Evolutionary conservation across 2,329 filamentous ascomycete genomes (phyloP).

Genomic region (Fusarium luffae): DNA sequence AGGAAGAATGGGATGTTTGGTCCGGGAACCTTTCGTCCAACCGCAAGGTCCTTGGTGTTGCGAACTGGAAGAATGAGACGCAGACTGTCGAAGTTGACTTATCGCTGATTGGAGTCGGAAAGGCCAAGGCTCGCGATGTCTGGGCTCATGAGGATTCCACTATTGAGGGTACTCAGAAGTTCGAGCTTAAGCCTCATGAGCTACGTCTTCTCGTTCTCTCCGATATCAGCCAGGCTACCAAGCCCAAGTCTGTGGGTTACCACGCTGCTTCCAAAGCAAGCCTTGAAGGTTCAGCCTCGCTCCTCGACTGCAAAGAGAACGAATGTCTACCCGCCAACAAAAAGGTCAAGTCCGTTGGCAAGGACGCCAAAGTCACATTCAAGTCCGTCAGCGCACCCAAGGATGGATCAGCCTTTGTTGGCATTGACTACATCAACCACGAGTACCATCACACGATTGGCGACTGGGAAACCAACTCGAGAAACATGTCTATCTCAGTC

Average conservation of each 20-base stretch:
- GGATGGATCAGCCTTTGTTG: constrained; percentile 54
- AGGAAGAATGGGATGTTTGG: constrained; percentile 64
- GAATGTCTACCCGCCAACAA: constrained; percentile 57
- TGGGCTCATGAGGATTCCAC: constrained; percentile 53
- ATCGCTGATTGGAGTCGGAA: constrained; percentile 52
- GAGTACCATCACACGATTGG: constrained; percentile 59
- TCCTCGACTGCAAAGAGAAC: constrained; percentile 50
- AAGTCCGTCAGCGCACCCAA: constrained; percentile 46
- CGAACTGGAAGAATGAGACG: constrained; percentile 61
- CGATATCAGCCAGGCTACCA: constrained; percentile 44
- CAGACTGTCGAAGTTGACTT: constrained; percentile 57
- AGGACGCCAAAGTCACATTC: constrained; percentile 52
- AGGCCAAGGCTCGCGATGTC: constrained; percentile 53
- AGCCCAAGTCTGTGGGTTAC: constrained; percentile 48
- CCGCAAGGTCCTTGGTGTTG: constrained; percentile 57
- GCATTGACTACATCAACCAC: constrained; percentile 64
- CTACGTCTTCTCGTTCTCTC: constrained; percentile 54
- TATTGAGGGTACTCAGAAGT: constrained; percentile 48
- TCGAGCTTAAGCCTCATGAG: constrained; percentile 53
- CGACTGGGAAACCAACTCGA: constrained; percentile 58
- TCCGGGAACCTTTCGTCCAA: constrained; percentile 58
- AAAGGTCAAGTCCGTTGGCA: constrained; percentile 55
- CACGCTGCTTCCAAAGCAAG: constrained; percentile 54
- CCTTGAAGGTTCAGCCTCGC: constrained; percentile 50
- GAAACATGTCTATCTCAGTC: constrained; percentile 62